Conservation (phyloP, 768 basidiomycete genomes). For the Tulasnella sp. region DNA sequence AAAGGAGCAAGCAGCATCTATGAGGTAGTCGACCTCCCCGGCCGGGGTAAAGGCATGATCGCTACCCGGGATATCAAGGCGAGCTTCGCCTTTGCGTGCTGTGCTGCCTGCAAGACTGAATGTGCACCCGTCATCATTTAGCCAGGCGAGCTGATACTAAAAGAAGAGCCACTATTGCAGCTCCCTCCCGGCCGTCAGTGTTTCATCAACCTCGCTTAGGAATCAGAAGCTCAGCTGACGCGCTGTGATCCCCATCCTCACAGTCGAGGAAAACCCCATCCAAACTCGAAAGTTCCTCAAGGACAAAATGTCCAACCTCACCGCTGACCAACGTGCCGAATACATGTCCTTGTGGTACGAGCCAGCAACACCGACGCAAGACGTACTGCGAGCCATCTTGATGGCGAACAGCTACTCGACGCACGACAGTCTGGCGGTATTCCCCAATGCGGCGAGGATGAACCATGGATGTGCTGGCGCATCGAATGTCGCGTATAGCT, state of each 20-base stretch:
- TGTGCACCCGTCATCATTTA: background rate
- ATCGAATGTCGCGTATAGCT: conserved; percentile 59
- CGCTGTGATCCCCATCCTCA: too few relatives aligned
- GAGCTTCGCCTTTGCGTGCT: background rate
- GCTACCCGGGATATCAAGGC: background rate
- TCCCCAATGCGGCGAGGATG: conserved; percentile 56
- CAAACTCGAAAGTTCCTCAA: background rate
- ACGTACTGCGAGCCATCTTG: background rate
- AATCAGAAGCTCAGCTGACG: background rate
- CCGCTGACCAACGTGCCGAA: background rate
- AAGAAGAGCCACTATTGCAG: background rate
- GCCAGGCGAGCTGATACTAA: background rate
- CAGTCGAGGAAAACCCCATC: background rate
- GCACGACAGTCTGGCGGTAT: conserved; percentile 39
- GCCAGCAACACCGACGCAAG: background rate
- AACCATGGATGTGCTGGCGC: conserved; percentile 63
- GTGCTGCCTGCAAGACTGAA: background rate
- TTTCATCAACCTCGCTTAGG: background rate
- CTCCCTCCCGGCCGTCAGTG: background rate
- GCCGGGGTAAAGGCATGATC: conserved; percentile 1
- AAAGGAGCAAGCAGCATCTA: background rate
- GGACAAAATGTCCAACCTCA: background rate
- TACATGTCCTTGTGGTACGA: background rate
- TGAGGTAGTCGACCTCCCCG: background rate
- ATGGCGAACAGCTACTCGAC: conserved; percentile 2